Evolutionary conservation across 192 early-diverging fungal species (phyloP).

Genomic region (Entomortierella beljakovae): DNA sequence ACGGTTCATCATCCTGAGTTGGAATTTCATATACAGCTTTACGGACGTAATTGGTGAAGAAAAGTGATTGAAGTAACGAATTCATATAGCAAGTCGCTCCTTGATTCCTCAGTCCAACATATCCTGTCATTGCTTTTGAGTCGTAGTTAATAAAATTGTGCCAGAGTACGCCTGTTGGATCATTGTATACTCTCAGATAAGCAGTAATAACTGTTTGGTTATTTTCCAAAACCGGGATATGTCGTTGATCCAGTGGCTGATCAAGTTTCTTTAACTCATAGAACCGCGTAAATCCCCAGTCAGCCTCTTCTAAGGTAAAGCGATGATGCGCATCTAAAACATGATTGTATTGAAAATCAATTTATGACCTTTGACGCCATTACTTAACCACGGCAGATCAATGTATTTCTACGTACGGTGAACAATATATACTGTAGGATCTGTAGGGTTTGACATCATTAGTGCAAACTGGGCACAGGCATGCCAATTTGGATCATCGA

Average conservation of each 20-base stretch:
- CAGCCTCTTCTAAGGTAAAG: conserved; percentile 81
- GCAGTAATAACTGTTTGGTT: conserved; percentile 74
- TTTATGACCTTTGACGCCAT: not conserved
- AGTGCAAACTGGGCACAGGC: conserved; percentile 86
- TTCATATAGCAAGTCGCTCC: conserved; percentile 99
- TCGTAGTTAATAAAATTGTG: conserved; percentile 94
- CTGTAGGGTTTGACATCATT: conserved; percentile 76
- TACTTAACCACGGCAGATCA: not conserved
- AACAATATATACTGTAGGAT: conserved; percentile 59
- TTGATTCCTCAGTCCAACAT: conserved; percentile 95
- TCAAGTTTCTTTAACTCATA: conserved; percentile 64
- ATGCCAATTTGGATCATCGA: conserved; percentile 73
- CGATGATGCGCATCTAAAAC: conserved; percentile 79
- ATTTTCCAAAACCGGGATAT: conserved; percentile 22
- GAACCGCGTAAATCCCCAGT: conserved; percentile 97
- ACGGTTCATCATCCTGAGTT: conserved; percentile 88
- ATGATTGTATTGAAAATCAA: conserved; percentile 25
- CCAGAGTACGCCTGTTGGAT: conserved; percentile 95
- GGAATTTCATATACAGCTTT: conserved; percentile 95
- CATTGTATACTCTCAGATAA: conserved; percentile 82
- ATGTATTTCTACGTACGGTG: conserved; percentile 2
- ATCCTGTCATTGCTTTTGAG: conserved; percentile 91
- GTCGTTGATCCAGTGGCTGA: conserved; percentile 68
- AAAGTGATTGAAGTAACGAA: conserved; percentile 95
- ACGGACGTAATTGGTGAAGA: conserved; percentile 94